Percentiles rank a stretch among this genome's conserved stretches.
phyloP scores from a whole-genome alignment of 108 stramenopile genomes.

The Stephanodiscus triporus region DNA sequence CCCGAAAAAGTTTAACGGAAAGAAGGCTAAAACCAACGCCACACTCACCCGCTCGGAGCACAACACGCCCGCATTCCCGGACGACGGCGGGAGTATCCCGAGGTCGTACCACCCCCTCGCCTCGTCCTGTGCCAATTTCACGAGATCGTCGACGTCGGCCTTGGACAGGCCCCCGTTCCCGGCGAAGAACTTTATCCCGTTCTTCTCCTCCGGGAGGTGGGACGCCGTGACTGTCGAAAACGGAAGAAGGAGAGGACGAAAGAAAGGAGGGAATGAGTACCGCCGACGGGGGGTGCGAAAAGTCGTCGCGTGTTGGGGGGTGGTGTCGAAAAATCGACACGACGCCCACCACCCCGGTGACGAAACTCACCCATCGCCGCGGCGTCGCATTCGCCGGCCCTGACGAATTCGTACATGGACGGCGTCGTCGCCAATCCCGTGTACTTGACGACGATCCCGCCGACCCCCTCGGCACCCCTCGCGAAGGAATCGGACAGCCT shows the following conservation, averaged over 20 bases:
- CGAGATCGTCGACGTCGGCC: slow-evolving; percentile 45
- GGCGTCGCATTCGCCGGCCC: slow-evolving; percentile 63
- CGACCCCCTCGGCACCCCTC: slow-evolving; percentile 62
- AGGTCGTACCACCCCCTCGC: slow-evolving; percentile 54
- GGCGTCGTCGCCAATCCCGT: slow-evolving; percentile 82
- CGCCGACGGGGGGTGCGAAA: too few species aligned
- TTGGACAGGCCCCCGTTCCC: slow-evolving; percentile 49
- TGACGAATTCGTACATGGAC: slow-evolving; percentile 62
- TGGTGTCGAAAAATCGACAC: background rate
- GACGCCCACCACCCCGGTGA: too few species aligned
- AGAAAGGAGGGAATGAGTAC: too few species aligned
- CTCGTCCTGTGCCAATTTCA: slow-evolving; percentile 45
- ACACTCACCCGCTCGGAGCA: slow-evolving; percentile 53
- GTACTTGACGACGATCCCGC: slow-evolving; percentile 53
- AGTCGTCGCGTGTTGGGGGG: too few species aligned
- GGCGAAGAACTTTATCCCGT: slow-evolving; percentile 84
- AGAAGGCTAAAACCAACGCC: too few species aligned
- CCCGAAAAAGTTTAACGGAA: slow-evolving; percentile 3
- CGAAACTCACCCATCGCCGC: slow-evolving; percentile 67
- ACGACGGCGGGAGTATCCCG: slow-evolving; percentile 73
- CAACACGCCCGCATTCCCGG: slow-evolving; percentile 60
- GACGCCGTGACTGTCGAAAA: slow-evolving; percentile 84
- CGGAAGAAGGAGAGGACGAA: too few species aligned
- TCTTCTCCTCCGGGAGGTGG: slow-evolving; percentile 80
- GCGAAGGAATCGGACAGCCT: slow-evolving; percentile 72